Evolutionary conservation across 345 rosid species (phyloP).

Genomic region (Dipteronia dyeriana): DNA sequence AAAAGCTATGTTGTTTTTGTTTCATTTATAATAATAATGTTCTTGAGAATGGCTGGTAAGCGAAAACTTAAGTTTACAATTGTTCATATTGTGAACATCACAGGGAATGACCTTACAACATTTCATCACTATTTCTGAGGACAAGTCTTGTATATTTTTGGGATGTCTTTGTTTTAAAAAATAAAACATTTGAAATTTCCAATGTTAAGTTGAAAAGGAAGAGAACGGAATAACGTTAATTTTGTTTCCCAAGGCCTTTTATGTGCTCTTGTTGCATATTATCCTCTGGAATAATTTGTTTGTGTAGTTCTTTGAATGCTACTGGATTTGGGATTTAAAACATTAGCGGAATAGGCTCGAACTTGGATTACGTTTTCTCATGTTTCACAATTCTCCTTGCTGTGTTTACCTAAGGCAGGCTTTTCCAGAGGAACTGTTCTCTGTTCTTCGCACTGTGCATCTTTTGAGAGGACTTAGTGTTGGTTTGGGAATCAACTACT

Average conservation of each 20-base stretch:
- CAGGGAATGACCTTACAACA: not conserved
- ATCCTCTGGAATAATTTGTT: too few relatives aligned
- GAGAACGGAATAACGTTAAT: not conserved
- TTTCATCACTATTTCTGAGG: not conserved
- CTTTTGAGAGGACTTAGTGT: conserved; percentile 90
- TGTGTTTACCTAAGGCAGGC: conserved; percentile 39
- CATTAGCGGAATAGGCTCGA: not conserved
- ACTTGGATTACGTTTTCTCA: not conserved
- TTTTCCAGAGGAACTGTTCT: conserved; percentile 91
- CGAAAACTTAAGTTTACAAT: not conserved
- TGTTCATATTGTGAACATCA: not conserved
- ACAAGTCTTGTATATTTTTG: not conserved
- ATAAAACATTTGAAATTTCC: not conserved
- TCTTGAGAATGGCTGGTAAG: not conserved
- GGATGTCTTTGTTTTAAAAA: not conserved
- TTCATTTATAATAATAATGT: not conserved
- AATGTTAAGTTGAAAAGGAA: not conserved
- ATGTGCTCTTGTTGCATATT: too few relatives aligned
- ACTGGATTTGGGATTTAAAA: too few relatives aligned
- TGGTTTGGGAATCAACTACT: conserved; percentile 84
- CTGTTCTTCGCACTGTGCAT: conserved; percentile 83
- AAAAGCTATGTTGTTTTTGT: not conserved
- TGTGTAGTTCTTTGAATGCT: too few relatives aligned
- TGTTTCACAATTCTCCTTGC: not conserved
- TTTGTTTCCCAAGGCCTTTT: too few relatives aligned